phyloP scores from a whole-genome alignment of 2,329 filamentous ascomycete species.

The Ceratocystiopsis brevicomis region DNA sequence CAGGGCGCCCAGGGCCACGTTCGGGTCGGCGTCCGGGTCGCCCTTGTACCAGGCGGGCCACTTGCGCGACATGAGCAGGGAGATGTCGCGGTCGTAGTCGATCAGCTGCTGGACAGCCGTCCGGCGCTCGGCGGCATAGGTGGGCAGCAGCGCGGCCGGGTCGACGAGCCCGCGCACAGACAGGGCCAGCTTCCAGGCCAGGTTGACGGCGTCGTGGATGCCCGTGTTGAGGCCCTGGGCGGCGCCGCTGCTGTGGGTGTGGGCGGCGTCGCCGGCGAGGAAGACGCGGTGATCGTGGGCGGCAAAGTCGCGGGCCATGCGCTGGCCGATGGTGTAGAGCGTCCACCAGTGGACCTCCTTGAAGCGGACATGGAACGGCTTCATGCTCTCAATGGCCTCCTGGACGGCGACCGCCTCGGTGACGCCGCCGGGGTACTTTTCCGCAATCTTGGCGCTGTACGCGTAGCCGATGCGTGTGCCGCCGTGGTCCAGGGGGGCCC shows the following conservation, averaged over 20 bases:
- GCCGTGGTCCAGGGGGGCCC: constrained; percentile 33
- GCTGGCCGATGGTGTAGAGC: constrained; percentile 30
- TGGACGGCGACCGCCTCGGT: constrained; percentile 33
- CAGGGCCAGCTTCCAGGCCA: constrained; percentile 26
- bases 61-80: constrained; percentile 20
- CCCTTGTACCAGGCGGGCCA: constrained; percentile 20
- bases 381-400: constrained; percentile 24
- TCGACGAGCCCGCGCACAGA: constrained; percentile 8
- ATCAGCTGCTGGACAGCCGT: constrained; percentile 20
- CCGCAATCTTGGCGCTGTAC: constrained; percentile 23
- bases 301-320: constrained; percentile 39
- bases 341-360: constrained; percentile 35
- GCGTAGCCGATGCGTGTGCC: constrained; percentile 34
- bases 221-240: constrained; percentile 40
- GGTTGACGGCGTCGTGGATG: constrained; percentile 36
- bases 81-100: constrained; percentile 18
- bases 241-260: constrained; percentile 41
- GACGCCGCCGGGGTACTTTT: constrained; percentile 16
- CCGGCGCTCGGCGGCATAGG: constrained; percentile 21
- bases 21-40: constrained; percentile 21
- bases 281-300: constrained; percentile 29
- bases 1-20: constrained; percentile 32
- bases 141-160: constrained; percentile 14
- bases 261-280: constrained; percentile 29
- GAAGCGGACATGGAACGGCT: constrained; percentile 22